Base-by-base conservation (phyloP, 2,329 filamentous ascomycete genomes). In the Epicoccum sorghinum region DNA sequence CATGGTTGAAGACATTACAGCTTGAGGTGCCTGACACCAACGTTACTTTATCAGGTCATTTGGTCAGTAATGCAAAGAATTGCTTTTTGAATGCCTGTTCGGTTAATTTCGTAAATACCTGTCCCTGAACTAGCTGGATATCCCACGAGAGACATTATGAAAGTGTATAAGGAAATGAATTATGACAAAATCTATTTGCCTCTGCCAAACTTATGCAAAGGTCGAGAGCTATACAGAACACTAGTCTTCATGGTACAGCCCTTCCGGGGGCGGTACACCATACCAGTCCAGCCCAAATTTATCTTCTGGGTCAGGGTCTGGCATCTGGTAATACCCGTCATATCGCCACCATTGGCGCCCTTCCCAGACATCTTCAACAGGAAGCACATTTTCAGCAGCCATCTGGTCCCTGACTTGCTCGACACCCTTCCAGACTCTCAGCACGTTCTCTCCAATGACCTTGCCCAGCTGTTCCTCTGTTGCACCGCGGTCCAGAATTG, bases 401-500 rank as follows among this genome's bases (percentile, higher is more conserved):
- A 54, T 44, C 24, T 49, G 25, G 32, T 53, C 42, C 35, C 42
- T 45, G n/a, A 36, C 13, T 3, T 8, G 12, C n/a, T 58, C 51
- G 30, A 47, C 52, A 8, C 30, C 30, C 35, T 46, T 39, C 54
- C 40, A 46, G 5, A 54, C 49, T 30, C 57, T 51, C 27, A 57
- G 18, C 33, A 57, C 24, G 18, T 57, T 57, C 13, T 42, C 57
- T 35, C 57, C 54, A n/a, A 47, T 45, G 30, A 52, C 35, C 18
- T 27, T 38, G n/a, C 13, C 13, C 3, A 47, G 25, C 7, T 58
- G 25, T 29, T 47, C 46, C 10, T 58, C 55, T 22, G 43, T 38
- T 8, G 30, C 50, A 29, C 50, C 50, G 9, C 44, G 14, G 7
- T 53, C 10, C 1, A 36, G 50, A 5, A 53, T 27, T 7, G 29